Conservation (phyloP, 139 green algal genomes). For the Volvox reticuliferus region DNA sequence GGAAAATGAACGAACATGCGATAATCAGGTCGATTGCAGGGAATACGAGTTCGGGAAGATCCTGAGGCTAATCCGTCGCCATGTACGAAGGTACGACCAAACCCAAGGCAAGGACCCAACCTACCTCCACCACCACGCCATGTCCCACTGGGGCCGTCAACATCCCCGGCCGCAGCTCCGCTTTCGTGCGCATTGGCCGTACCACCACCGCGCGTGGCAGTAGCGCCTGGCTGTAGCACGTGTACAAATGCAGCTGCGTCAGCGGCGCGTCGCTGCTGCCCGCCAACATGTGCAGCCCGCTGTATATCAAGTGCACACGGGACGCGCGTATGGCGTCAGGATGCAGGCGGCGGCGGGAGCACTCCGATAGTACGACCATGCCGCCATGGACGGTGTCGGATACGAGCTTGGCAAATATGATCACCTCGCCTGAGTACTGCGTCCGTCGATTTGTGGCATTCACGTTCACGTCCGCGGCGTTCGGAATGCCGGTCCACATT, state of each 20-base stretch:
- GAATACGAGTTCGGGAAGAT: no score
- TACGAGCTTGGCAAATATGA: background rate
- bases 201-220: conserved; percentile 28
- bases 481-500: conserved; percentile 4
- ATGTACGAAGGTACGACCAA: no score
- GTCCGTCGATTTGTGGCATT: conserved; percentile 12
- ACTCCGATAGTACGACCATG: conserved; percentile 37
- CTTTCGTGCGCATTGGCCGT: background rate
- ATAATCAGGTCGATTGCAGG: no score
- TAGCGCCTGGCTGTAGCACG: background rate
- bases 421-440: background rate
- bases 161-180: background rate
- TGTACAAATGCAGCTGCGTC: conserved; percentile 9
- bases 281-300: background rate
- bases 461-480: background rate
- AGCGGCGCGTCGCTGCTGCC: background rate
- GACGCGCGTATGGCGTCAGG: conserved; percentile 20
- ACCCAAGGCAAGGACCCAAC: background rate
- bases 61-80: no score
- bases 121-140: conserved; percentile 19
- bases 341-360: conserved; percentile 17
- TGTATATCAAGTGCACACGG: background rate
- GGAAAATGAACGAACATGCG: no score
- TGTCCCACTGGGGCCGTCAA: conserved; percentile 25
- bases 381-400: conserved; percentile 49